A percentile compares a stretch with the other conserved stretches of the same genome.
phyloP scores from a whole-genome alignment of 352 stramenopile species.

The Phytophthora macrochlamydospora region DNA sequence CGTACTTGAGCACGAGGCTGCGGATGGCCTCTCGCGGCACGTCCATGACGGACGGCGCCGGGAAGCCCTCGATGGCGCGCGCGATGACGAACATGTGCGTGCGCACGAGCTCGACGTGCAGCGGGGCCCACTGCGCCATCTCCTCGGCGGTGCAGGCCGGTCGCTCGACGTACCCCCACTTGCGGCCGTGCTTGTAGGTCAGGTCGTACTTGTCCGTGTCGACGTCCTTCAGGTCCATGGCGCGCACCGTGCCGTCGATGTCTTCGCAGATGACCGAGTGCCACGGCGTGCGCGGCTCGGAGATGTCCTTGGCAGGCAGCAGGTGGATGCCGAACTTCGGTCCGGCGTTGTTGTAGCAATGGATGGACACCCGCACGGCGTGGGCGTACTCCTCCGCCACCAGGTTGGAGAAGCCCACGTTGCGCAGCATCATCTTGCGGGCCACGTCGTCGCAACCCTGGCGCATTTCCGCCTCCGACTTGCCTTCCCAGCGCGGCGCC shows the following conservation, averaged over 20 bases:
- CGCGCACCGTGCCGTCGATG: slow-evolving; percentile 12
- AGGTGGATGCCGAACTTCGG: slow-evolving; percentile 26
- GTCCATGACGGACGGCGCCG: slow-evolving; percentile 20
- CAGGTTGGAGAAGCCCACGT: slow-evolving; percentile 22
- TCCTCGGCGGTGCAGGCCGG: slow-evolving; percentile 18
- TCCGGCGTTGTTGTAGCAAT: slow-evolving; percentile 23
- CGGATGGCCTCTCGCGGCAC: slow-evolving; percentile 21
- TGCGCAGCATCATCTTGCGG: slow-evolving; percentile 27
- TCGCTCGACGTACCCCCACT: slow-evolving; percentile 25
- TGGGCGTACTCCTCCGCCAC: slow-evolving; percentile 16
- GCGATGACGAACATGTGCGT: slow-evolving; percentile 27
- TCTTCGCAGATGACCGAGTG: slow-evolving; percentile 18
- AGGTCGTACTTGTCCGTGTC: slow-evolving; percentile 28
- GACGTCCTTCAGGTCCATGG: slow-evolving; percentile 24
- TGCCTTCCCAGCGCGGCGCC: slow-evolving; percentile 9
- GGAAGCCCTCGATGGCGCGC: slow-evolving; percentile 14
- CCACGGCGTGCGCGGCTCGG: slow-evolving; percentile 12
- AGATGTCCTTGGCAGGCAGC: slow-evolving; percentile 7
- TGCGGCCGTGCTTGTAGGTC: slow-evolving; percentile 25
- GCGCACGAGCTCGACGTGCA: slow-evolving; percentile 24
- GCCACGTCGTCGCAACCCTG: slow-evolving; percentile 20
- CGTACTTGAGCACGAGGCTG: slow-evolving; percentile 22
- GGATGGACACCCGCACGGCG: slow-evolving; percentile 23
- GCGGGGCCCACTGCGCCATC: slow-evolving; percentile 14
- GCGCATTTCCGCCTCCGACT: slow-evolving; percentile 19